Base-by-base conservation (phyloP, 257 asterid species). In the Salvia splendens region DNA sequence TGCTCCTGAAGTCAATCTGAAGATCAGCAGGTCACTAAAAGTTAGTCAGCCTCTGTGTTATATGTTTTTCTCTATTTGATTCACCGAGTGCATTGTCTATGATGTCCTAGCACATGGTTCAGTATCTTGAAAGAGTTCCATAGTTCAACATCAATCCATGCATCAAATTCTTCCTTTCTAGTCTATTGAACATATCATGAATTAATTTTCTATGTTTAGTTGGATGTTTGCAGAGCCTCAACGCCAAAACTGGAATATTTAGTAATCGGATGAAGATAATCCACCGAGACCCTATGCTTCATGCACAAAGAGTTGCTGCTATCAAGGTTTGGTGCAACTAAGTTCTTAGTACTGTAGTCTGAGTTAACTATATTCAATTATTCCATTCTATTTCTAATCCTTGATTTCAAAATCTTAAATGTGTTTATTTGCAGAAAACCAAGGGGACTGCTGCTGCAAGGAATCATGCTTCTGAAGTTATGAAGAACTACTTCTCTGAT, bases 201-300 rank as follows among this genome's bases (percentile, higher is more conserved):
- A 63, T 72, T 77, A 85, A 77, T 87, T 79, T 83, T 84, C 79
- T 79, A 70, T 74, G 79, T 92, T 83, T 87, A 90, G 94, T 81
- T 85, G 91, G 85, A 82, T 93, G 92, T 77, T 82, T 90, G 97
- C 99, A 93, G 95, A 93, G 96, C 92, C 95, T 90, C 69, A 93
- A 90, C 79, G 95, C 94, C 72, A 88, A 75, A 80, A 93, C 97
- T 80, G 96, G 97, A 60, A 71, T 90, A 69, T 88, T 93, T 73
- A 93, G 88, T 62, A 88, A 84, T 67, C 79, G 95, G 85, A 90
- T 93, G 99, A 90, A 85, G 95, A 80, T 88, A 72, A 93, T 93
- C 76, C 97, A 93, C 70, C 72, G 71, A 2, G 90, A 90, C 79
- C 99, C 99, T 12, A 57, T 65, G 77, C 95, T 88, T 52, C 95